Evolutionary conservation across 305 asterid species (phyloP).

Genomic region (Rubia tinctorum): DNA sequence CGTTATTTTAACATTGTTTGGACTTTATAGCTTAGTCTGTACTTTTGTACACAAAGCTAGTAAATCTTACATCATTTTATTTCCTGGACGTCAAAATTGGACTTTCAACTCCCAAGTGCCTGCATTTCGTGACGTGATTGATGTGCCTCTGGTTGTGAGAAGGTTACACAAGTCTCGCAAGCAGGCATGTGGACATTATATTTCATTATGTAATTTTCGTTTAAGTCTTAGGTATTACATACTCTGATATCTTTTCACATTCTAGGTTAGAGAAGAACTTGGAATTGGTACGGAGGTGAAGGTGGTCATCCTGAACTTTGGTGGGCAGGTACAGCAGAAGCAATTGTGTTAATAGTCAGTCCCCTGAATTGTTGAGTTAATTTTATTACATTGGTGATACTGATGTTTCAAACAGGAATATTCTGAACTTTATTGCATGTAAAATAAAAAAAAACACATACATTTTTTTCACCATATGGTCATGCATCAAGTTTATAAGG

Average conservation of each 20-base stretch:
- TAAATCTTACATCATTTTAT: constrained; percentile 10
- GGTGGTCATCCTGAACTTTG: constrained; percentile 92
- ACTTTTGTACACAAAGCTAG: constrained; percentile 12
- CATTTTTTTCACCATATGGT: not conserved
- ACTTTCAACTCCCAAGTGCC: constrained; percentile 59
- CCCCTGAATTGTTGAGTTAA: not conserved
- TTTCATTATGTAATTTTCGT: not conserved
- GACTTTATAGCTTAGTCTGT: constrained; percentile 8
- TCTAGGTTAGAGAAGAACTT: constrained; percentile 82
- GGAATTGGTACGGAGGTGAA: constrained; percentile 77
- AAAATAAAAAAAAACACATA: too few relatives aligned
- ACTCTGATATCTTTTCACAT: constrained; percentile 9
- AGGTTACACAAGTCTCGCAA: constrained; percentile 79
- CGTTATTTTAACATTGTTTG: constrained; percentile 16
- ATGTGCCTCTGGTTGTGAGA: constrained; percentile 96
- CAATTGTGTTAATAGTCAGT: not conserved
- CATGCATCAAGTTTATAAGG: not conserved
- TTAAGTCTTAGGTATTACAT: not conserved
- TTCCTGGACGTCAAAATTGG: constrained; percentile 1
- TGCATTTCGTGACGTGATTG: constrained; percentile 95
- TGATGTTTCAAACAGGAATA: not conserved
- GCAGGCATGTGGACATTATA: constrained; percentile 46
- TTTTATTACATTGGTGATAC: not conserved
- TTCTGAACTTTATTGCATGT: not conserved
- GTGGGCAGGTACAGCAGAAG: constrained; percentile 75